phyloP scores from a whole-genome alignment of 2,329 filamentous ascomycete species.

The Colletotrichum lini region DNA sequence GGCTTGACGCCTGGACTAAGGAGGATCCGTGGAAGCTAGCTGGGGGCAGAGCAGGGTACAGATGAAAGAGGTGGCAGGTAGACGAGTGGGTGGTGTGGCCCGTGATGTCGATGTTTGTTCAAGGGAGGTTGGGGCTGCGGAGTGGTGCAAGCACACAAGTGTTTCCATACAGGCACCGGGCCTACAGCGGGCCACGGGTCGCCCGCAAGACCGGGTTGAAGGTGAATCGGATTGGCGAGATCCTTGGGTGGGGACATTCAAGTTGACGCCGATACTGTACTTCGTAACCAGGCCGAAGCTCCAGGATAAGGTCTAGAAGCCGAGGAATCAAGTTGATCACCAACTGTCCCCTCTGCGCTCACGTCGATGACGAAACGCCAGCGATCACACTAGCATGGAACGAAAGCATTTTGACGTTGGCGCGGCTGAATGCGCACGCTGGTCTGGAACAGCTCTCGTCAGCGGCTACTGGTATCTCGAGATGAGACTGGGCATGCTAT shows the following conservation, averaged over 20 bases:
- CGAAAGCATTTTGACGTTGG: constrained; percentile 12
- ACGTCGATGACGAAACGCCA: not conserved
- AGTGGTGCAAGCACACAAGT: constrained; percentile 3
- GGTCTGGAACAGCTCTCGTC: constrained; percentile 2
- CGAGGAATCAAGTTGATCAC: not conserved
- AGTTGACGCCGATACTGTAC: not conserved
- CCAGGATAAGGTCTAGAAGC: not conserved
- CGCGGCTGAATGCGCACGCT: not conserved
- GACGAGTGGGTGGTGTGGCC: constrained; percentile 26
- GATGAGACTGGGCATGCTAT: not conserved
- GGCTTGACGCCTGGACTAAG: constrained; percentile 34
- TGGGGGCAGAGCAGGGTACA: constrained; percentile 26
- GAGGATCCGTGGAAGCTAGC: constrained; percentile 29
- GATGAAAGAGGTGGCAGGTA: constrained; percentile 31
- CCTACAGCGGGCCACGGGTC: constrained; percentile 13
- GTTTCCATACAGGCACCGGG: constrained; percentile 18
- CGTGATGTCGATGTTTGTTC: constrained; percentile 35
- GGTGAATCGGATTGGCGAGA: constrained; percentile 12
- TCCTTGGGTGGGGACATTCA: not conserved
- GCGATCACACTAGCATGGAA: not conserved
- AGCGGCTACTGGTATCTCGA: not conserved
- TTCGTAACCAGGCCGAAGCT: not conserved
- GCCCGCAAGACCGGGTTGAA: constrained; percentile 11
- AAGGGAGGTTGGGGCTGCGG: constrained; percentile 36
- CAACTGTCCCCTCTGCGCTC: not conserved